Evolutionary conservation across 257 asterid species (phyloP), one percentile per base, ranked within the genome.

Genomic region (Catharanthus roseus): DNA sequence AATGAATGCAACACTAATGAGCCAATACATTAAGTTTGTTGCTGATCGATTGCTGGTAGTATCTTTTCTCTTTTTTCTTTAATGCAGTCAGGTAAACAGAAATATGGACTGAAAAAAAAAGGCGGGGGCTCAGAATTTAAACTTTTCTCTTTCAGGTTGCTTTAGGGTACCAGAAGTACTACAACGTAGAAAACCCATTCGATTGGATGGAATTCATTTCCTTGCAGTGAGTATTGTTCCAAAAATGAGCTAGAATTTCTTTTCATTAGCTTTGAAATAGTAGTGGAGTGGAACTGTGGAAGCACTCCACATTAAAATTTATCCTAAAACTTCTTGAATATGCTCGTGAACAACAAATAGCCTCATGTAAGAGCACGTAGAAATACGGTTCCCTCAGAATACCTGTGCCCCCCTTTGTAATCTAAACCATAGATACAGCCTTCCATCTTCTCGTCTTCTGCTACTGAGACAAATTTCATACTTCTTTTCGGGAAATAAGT

Each of bases 151-250:
- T 78, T 68, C 85, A 90, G 96, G 90, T 81, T 72, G 80, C 91
- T 34, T 76, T 90, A 71, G 97, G 92, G 21, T 90, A 77, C 71
- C 80, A 73, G 47, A 87, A 72, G 82, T 82, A 54, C 74, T 89
- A 86, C 72, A 81, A 86, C 45, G 87, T 77, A 6, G 87, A 85
- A 36, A 88, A 88, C 83, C 97, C 96, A 64, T 89, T 90, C 18
- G 96, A 90, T 45, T 89, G 97, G 97, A 90, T 90, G 96, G 95
- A 90, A 57, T 81, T 82, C 73, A 88, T 90, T 56, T 88, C 95
- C 7, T 80, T 90, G 34, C 93, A 82, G 96, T 90, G 84, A 88
- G 96, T 82, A 58, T 65, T 7, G 24, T 1, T 49, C 18, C 66
- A 8, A 24, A 26, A 16, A 10, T 74, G 21, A 70, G 49, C 53